Evolutionary conservation across 2,329 filamentous ascomycete species (phyloP), one percentile per base, ranked within the genome.

Genomic region (Teratosphaeria epicoccoides): DNA sequence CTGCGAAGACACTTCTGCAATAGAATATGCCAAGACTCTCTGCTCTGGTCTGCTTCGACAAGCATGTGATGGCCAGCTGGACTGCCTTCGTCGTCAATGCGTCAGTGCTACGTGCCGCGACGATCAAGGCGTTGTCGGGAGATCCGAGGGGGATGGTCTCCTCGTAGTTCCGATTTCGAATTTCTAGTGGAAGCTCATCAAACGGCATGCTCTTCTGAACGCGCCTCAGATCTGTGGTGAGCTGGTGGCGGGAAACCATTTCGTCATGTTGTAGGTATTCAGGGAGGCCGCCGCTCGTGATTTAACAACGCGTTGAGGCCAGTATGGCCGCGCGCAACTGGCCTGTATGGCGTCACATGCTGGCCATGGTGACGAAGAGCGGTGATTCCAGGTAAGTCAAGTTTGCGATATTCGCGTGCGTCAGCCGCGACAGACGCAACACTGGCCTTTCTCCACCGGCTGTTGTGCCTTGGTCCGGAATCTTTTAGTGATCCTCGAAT

Each of bases 1-100:
- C 55, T 7, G 26, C 44, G 24, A 57, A 57, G 11, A 43, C 50
- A 49, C 49, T 55, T 46, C 51, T 52, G n/a, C 43, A 47, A 45
- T 58, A 58, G 50, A 58, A 58, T 49, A 57, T 55, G 14, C 49
- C 44, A n/a, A 57, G 49, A 7, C 49, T 48, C 37, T 58, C 56
- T 14, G 45, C 23, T 10, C 56, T 55, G 6, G 47, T 47, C 37
- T 50, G 49, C 5, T 33, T 51, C 11, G 44, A 50, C 20, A 51
- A 47, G 11, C 51, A 44, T 1, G 56, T 55, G 49, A 58, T 48
- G 22, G 43, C 56, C 24, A 53, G 56, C 51, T 58, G 56, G 12
- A 14, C 23, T 1, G 48, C 51, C 17, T 46, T 22, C 10, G 26
- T 9, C 50, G 51, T 55, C 4, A 26, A 24, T 7, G 5, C 44